A percentile compares a stretch with the other conserved stretches of the same genome.
Evolutionary conservation across 2,329 filamentous ascomycete species (phyloP).

Genomic region (Botrytis deweyae): DNA sequence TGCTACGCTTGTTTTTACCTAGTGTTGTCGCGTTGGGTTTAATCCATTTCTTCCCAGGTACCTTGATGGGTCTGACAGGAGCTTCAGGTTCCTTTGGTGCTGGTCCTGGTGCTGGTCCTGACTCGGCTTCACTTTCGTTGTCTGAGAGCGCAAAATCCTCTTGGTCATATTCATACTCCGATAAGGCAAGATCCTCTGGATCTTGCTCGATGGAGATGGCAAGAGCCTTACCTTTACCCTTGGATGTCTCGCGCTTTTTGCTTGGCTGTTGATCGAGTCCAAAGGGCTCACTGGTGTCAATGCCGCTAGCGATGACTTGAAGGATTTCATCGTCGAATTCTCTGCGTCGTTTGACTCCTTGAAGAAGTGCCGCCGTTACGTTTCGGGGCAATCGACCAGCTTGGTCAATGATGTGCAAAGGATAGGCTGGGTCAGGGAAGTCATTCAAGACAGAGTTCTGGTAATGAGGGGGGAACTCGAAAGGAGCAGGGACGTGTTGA

Average conservation of each 20-base stretch:
- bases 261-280: neutral
- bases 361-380: neutral
- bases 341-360: constrained; percentile 8
- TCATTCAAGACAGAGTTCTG: constrained; percentile 29
- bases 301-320: neutral
- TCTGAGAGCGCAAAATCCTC: neutral
- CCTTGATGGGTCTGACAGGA: neutral
- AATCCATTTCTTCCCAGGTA: constrained; percentile 8
- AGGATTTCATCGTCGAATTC: neutral
- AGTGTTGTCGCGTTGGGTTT: constrained; percentile 19
- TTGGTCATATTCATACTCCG: neutral
- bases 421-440: constrained; percentile 25
- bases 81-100: neutral
- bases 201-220: neutral
- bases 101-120: neutral
- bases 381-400: constrained; percentile 9
- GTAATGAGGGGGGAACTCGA: neutral
- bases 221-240: neutral
- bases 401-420: constrained; percentile 31
- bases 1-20: constrained; percentile 30
- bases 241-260: neutral
- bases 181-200: neutral
- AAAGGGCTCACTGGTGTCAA: neutral
- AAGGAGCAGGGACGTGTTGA: neutral
- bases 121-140: neutral